Base-by-base conservation (phyloP, 176 grass and related monocot genomes). In the Carex kokanica region DNA sequence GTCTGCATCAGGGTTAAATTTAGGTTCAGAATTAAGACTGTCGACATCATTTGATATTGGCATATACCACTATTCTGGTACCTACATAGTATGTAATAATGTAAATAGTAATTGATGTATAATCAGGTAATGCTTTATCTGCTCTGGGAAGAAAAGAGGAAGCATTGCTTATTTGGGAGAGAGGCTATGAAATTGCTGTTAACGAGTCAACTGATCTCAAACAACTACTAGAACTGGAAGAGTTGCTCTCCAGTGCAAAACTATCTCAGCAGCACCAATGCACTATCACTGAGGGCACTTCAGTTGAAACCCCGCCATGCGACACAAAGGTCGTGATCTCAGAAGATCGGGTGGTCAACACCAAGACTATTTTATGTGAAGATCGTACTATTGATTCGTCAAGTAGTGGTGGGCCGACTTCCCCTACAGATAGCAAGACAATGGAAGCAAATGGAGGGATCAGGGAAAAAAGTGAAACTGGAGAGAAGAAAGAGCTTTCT, bases 291-390 rank as follows among this genome's bases (percentile, higher is more conserved):
- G 79, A 85, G 21, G 83, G 90, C 20, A 75, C 45, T 83, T 78
- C 68, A 12, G 53, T 90, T 45, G 92, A 94, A 80, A 66, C 86
- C 69, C 72, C 87, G 0, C 72, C 89, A 64, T 94, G 92, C 82
- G 91, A 98, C 83, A 98, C 96, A 84, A 98, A 98, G 88, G 64
- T 91, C 62, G 96, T 98, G 34, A 92, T 98, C 80, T 98, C 93
- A 56, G 96, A 98, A 86, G 90, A 93, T 78, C 84, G 89, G 60
- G 70, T 77, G 8, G 61, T 86, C 14, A 83, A 93, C 64, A 6
- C 88, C 1, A 93, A 95, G 87, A 91, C 85, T 77, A 85, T 98
- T 87, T 88, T 98, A 6, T 93, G 89, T 57, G 96, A 98, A 89
- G 93, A 93, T 16, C 78, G 59, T 36, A 78, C 65, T 51, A 80